Base-by-base conservation (phyloP, 2,329 filamentous ascomycete genomes). In the Daldinia eschscholtzii region DNA sequence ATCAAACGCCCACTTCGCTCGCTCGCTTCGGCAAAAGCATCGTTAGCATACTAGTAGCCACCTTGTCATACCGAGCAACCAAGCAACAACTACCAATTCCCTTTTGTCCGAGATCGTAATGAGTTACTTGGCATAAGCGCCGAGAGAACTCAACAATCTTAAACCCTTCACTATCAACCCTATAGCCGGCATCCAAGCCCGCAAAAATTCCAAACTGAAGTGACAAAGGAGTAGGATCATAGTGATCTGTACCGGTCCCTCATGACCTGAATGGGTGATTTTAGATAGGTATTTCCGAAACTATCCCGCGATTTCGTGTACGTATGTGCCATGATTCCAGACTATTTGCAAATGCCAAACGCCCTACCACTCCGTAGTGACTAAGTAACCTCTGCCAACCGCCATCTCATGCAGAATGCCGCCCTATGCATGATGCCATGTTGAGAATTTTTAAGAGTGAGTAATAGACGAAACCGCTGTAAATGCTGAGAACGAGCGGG, bases 341-440 rank as follows among this genome's bases (percentile, higher is more conserved):
- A 70, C 73, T 73, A 76, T 78, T 74, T 76, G 76, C 74, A 76
- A 70, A 66, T 72, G 66, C 76, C 74, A 71, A 78, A 77, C 74
- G 74, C 76, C 76, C 70, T 63, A 69, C 70, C 72, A 68, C 70
- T 69, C 72, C 65, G 64, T 68, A 66, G 71, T 71, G 67, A 70
- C 64, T 65, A 62, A 63, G 61, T 67, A 72, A 68, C 70, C 70
- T 67, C 67, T 71, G 68, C 65, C 65, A 71, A 67, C 70, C 70
- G 65, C 73, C 70, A 71, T 68, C 73, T 71, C 74, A 77, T 77
- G 76, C 76, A 79, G 78, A 76, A 76, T 76, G 74, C 74, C 77
- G 73, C 76, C 77, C 73, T 75, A 80, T 80, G 79, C 78, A 75
- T 80, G 74, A 79, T 82, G 78, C 79, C 78, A 64, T 70, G 70